A percentile compares a stretch with the other conserved stretches of the same genome.
phyloP scores from a whole-genome alignment of 2,329 filamentous ascomycete species.

The Hypoxylon sp. region DNA sequence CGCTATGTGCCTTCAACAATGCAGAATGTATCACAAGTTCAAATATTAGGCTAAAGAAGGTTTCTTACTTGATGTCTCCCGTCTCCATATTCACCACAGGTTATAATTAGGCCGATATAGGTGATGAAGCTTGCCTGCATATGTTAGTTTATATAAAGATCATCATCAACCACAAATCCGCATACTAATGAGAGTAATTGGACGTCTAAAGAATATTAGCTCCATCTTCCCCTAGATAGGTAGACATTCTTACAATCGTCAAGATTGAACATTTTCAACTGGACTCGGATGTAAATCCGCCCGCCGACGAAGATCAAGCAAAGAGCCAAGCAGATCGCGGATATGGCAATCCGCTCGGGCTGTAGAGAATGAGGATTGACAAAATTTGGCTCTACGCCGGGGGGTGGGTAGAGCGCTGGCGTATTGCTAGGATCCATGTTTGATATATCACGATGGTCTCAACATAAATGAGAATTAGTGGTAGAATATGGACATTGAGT shows the following conservation, averaged over 20 bases:
- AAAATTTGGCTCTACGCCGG: conserved; percentile 19
- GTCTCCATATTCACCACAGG: conserved; percentile 22
- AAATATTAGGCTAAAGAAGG: background rate
- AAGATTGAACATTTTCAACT: conserved; percentile 29
- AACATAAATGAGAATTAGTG: background rate
- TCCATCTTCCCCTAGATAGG: background rate
- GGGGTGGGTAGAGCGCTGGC: conserved; percentile 17
- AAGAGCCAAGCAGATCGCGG: conserved; percentile 3
- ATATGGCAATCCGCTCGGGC: conserved; percentile 5
- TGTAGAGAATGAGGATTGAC: conserved; percentile 14
- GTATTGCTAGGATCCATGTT: conserved; percentile 16
- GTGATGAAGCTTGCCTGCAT: conserved; percentile 12
- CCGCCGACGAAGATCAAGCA: conserved; percentile 1
- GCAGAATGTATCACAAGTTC: background rate
- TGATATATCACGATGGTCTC: background rate
- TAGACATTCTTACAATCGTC: conserved; percentile 27
- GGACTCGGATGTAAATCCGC: conserved; percentile 15
- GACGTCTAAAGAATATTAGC: background rate
- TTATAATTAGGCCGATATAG: conserved; percentile 14
- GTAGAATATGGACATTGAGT: background rate
- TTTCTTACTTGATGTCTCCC: conserved; percentile 25
- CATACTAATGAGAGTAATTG: conserved; percentile 6
- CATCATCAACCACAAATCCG: background rate
- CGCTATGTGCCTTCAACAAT: background rate
- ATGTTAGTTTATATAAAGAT: background rate